Evolutionary conservation across 2,329 filamentous ascomycete species (phyloP), one percentile per base, ranked within the genome.

Genomic region (Coniochaeta sp.): DNA sequence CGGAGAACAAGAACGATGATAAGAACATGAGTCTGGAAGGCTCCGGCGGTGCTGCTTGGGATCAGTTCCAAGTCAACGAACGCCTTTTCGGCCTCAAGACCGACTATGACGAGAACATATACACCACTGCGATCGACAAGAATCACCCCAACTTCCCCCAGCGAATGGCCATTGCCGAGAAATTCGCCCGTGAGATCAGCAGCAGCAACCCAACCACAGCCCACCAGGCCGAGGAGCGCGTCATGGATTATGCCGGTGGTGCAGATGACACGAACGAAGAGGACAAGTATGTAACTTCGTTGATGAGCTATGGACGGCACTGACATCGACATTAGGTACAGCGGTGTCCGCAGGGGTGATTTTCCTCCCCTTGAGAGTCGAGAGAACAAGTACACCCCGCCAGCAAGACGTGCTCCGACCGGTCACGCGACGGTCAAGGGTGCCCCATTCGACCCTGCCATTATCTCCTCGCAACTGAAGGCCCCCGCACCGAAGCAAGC

Each of bases 61-160:
- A 99, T 65, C 94, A 99, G 67, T 99, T 99, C 63, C 88, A 89
- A 53, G 85, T 82, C 56, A 96, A 97, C 63, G 89, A 95, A 69
- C 79, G 83, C 51, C 82, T 90, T 27, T 97, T 96, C 64, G 94
- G 94, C 31, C 72, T 95, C 35, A 89, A 83, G 68, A 92, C 87
- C 50, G 89, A 91, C 61, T 99, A 97, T 65, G 85, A 97, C 63
- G 94, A 97, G 69, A 91, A 89, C 60, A 83, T 94, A 38, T 99
- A 99, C 71, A 99, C 94, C 1, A 99, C 94, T 9, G 73, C 82
- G 33, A 95, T 99, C 63, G 83, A 99, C 68, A 89, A 85, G 63
- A 87, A 71, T 56, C 85, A 95, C 60, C 91, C 94, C 1, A 77
- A 86, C 51, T 96, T 95, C 69, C 85, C 82, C 57, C 83, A 89